A percentile compares a stretch with the other conserved stretches of the same genome.
phyloP scores from a whole-genome alignment of 129 eudicot species.

The Lactuca saligna region DNA sequence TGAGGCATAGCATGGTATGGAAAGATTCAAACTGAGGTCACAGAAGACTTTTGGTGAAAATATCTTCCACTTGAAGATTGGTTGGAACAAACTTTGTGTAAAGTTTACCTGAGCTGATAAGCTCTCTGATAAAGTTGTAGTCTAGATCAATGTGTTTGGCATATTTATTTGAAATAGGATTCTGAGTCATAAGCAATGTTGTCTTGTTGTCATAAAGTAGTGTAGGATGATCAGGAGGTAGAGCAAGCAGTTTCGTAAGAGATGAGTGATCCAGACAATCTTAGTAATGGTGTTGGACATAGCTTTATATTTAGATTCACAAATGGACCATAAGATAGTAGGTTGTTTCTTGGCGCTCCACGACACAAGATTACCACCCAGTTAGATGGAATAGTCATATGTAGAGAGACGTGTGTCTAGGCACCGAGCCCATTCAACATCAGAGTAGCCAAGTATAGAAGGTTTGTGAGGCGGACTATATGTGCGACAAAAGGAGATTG shows the following conservation, averaged over 20 bases:
- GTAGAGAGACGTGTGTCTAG: too few species aligned
- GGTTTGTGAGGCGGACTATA: too few species aligned
- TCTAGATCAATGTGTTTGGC: background rate
- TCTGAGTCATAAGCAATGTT: background rate
- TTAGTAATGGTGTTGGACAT: too few species aligned
- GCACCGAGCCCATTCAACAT: too few species aligned
- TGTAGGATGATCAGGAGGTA: background rate
- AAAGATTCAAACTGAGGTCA: background rate
- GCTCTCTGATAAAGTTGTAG: background rate
- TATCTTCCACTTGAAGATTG: background rate
- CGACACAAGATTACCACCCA: too few species aligned
- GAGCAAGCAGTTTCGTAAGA: background rate
- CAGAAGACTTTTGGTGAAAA: background rate
- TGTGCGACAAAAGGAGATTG: too few species aligned
- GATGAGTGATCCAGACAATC: background rate
- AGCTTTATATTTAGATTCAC: too few species aligned
- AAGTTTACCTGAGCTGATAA: background rate
- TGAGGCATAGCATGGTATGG: background rate
- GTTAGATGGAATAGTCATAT: too few species aligned
- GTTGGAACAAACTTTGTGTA: too few species aligned
- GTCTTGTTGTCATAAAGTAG: background rate
- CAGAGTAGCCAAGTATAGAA: too few species aligned
- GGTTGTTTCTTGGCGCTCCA: too few species aligned
- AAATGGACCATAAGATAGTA: too few species aligned
- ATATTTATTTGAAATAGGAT: background rate